Base-by-base conservation (phyloP, 139 green algal genomes). In the Zygnema circumcarinatum region DNA sequence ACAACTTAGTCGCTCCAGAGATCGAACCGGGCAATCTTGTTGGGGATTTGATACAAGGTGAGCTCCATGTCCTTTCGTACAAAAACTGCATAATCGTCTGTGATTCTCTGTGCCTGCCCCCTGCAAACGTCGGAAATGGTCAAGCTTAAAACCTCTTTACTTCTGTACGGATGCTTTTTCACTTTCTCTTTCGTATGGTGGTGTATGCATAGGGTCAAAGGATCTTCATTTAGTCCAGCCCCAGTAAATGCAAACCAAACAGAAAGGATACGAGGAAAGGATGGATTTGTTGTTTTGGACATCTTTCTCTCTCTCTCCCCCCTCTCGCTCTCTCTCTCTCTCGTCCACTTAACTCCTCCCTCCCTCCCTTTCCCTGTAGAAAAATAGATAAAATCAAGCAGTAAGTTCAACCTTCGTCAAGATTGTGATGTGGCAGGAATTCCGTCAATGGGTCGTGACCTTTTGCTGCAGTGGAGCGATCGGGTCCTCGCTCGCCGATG, bases 381-480 rank as follows among this genome's bases (percentile, higher is more conserved):
- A n/a, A 82, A 20, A n/a, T n/a, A n/a, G n/a, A n/a, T n/a, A n/a
- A n/a, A n/a, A n/a, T n/a, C n/a, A n/a, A n/a, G n/a, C n/a, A n/a
- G n/a, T n/a, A n/a, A n/a, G n/a, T n/a, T n/a, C n/a, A n/a, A n/a
- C n/a, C n/a, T n/a, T n/a, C n/a, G n/a, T n/a, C n/a, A n/a, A n/a
- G n/a, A n/a, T n/a, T n/a, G n/a, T n/a, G 29, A 7, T 2, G 41
- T 38, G 73, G 75, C 78, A 87, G 86, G 84, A 0, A 72, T 90
- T 35, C 86, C 86, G 21, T 83, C 84, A 2, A 73, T 90, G 32
- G 54, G 78, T 16, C 40, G 78, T 29, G 86, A 90, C 33, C 1
- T 87, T 29, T 41, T 90, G 11, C 56, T 90, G 7, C 74, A 41
- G 36, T 90, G 86, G 86, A 90, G 86, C 31, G 86, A 87, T 22